These are phyloP conservation scores for Pseudoturritis turrita DNA, from an alignment of 345 rosid genomes.

Conservation along the genomic window DNA sequence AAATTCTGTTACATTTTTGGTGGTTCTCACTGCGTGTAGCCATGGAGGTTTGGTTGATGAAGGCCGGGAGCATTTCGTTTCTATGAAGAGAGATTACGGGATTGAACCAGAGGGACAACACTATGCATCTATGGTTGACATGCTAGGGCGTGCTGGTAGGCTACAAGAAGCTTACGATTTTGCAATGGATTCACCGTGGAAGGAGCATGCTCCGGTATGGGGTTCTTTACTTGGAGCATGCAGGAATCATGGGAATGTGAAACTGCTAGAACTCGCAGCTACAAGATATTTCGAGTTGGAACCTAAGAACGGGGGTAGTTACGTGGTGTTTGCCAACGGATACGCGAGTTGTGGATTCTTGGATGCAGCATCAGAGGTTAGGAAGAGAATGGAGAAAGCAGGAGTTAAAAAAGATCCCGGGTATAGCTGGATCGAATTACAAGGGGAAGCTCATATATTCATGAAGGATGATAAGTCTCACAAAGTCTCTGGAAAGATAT, in stretches of 20 bases:
- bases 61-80: conserved; percentile 47
- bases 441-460: conserved; percentile 50
- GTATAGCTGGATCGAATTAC: conserved; percentile 61
- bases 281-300: conserved; percentile 52
- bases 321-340: conserved; percentile 60
- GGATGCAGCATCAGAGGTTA: conserved; percentile 57
- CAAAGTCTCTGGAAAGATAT: conserved; percentile 38
- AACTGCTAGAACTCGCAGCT: conserved; percentile 50
- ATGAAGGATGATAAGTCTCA: conserved; percentile 52
- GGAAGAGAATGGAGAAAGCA: conserved; percentile 45
- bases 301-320: conserved; percentile 57
- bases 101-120: conserved; percentile 55
- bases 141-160: conserved; percentile 66
- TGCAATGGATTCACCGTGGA: conserved; percentile 50
- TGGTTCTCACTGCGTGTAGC: conserved; percentile 68
- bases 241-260: conserved; percentile 55
- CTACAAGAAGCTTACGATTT: conserved; percentile 59
- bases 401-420: conserved; percentile 60
- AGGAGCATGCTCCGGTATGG: conserved; percentile 58
- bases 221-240: conserved; percentile 72
- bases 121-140: conserved; percentile 69
- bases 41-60: conserved; percentile 66
- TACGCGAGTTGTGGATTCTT: conserved; percentile 57
- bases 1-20: conserved; percentile 60
- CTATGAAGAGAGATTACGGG: conserved; percentile 54